Evolutionary conservation across 2,329 filamentous ascomycete genomes (phyloP).

Genomic region (Fusarium oxysporum): DNA sequence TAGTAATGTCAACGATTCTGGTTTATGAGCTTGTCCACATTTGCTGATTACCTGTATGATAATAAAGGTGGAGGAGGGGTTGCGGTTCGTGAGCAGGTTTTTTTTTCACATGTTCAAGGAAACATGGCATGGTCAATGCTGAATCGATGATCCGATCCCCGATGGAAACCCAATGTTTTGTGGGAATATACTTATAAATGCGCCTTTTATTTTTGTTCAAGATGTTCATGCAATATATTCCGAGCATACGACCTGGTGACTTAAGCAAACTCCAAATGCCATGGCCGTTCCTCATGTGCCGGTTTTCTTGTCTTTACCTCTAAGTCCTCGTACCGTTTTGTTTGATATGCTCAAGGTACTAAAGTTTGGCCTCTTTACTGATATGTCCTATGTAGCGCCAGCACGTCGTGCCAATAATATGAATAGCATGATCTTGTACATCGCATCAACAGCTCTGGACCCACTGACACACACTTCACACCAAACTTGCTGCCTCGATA

Average conservation of each 20-base stretch:
- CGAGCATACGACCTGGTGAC: not conserved
- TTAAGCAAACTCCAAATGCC: not conserved
- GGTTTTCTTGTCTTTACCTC: not conserved
- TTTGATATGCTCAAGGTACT: not conserved
- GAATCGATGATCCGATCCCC: constrained; percentile 14
- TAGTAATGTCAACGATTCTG: not conserved
- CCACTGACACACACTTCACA: not conserved
- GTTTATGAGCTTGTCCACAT: not conserved
- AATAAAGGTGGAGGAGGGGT: constrained; percentile 20
- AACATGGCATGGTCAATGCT: constrained; percentile 30
- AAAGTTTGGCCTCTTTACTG: not conserved
- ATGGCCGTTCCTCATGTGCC: not conserved
- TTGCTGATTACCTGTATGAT: not conserved
- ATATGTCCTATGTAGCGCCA: not conserved
- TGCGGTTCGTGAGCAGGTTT: constrained; percentile 28
- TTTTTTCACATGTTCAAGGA: constrained; percentile 16
- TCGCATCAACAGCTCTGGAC: not conserved
- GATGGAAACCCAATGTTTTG: not conserved
- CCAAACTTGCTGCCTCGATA: not conserved
- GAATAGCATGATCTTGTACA: constrained; percentile 1
- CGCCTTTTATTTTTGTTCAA: not conserved
- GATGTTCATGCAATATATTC: not conserved
- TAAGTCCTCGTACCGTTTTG: not conserved
- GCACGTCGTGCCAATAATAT: not conserved
- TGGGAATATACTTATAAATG: not conserved